These are phyloP conservation scores for Puccinia coronata DNA, from an alignment of 1,284 basidiomycete genomes.

Conservation along the genomic window DNA sequence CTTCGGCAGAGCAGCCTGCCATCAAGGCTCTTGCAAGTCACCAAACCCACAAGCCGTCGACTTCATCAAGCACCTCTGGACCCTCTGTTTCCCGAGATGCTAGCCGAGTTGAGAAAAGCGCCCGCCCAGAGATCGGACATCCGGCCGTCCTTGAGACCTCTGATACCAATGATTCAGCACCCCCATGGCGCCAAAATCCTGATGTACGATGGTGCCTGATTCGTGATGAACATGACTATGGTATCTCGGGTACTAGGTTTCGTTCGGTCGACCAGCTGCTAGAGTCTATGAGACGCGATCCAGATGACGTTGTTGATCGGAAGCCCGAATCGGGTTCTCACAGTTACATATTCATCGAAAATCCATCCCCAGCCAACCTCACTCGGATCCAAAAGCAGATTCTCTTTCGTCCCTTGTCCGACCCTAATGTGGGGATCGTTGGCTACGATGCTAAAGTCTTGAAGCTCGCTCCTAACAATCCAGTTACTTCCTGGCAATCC, in stretches of 20 bases:
- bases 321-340: neutral
- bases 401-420: neutral
- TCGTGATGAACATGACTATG: slow-evolving; percentile 15
- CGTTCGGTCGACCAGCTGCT: slow-evolving; percentile 2
- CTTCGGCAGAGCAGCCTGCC: neutral
- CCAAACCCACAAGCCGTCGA: neutral
- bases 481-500: neutral
- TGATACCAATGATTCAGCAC: neutral
- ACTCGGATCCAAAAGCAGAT: slow-evolving; percentile 24
- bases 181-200: slow-evolving; percentile 15
- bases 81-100: neutral
- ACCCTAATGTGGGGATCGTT: neutral
- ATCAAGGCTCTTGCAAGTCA: neutral
- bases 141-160: neutral
- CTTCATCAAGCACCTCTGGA: neutral
- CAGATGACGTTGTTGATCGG: neutral
- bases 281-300: neutral
- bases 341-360: slow-evolving; percentile 35
- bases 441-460: slow-evolving; percentile 30
- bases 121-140: neutral
- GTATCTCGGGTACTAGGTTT: slow-evolving; percentile 28
- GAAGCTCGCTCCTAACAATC: neutral
- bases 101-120: neutral
- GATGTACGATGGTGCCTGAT: slow-evolving; percentile 37
- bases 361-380: neutral